Evolutionary conservation across 768 basidiomycete genomes (phyloP), one percentile per base, ranked within the genome.

Genomic region (Suillus brevipes): DNA sequence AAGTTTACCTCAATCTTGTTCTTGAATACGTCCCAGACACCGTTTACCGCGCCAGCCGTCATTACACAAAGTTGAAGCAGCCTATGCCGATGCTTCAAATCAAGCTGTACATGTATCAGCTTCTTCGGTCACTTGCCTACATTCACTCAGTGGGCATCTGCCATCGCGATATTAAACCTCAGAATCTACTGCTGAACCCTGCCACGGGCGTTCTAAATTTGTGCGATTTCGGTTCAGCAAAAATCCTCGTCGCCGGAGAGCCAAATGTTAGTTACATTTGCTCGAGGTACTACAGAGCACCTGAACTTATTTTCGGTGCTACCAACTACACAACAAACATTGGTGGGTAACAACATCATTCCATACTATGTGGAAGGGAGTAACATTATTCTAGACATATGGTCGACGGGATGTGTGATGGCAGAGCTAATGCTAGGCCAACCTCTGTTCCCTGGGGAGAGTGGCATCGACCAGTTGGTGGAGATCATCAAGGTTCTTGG

Each of bases 361-460:
- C 36, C 25, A 38, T 60, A 49, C 37, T 20, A 20, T 57, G 20
- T 20, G 50, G 62, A 60, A 66, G 61, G 25, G 66, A 60, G 28
- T 47, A 67, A 65, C 28, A 38, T 42, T 67, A 14, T 60, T 25
- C 23, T 72, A 96, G 96, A 99, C 75, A 95, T 99, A 73, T 99
- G 97, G 97, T 98, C 96, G 73, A 99, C 97, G 49, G 97, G 97
- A 42, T 99, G 97, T 81, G 97, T 99, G 63, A 99, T 99, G 97
- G 97, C 97, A 28, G 97, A 99, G 84, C 78, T 99, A 76, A 99
- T 99, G 96, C 83, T 99, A 64, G 97, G 97, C 25, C 97, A 99
- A 76, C 97, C 97, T 36, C 84, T 99, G 63, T 99, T 99, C 87
- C 97, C 97, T 4, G 97, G 97, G 66, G 97, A 99, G 82, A 94